Conservation (phyloP, 2,329 filamentous ascomycete species). For the Verticillium longisporum region DNA sequence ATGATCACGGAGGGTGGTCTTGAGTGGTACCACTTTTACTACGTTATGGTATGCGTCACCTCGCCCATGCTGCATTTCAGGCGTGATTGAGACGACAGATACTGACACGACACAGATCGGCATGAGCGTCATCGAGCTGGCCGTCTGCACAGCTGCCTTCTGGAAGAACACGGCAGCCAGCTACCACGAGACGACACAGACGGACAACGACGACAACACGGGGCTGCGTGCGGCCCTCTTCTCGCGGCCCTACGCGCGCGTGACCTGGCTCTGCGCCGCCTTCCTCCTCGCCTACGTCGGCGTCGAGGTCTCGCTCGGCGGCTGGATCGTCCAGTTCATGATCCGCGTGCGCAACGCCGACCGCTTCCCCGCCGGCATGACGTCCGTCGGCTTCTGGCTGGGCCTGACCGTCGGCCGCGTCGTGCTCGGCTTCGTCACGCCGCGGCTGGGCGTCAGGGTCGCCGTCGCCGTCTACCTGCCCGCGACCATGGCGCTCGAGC, state of each 20-base stretch:
- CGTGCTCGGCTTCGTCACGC: constrained; percentile 67
- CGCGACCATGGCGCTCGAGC: constrained; percentile 55
- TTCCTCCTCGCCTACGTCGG: constrained; percentile 76
- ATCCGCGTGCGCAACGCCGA: constrained; percentile 62
- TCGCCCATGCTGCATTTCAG: not conserved
- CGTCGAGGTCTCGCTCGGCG: constrained; percentile 66
- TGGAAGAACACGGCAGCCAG: constrained; percentile 48
- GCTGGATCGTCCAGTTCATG: constrained; percentile 85
- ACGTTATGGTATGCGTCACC: constrained; percentile 54
- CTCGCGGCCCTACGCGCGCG: constrained; percentile 33
- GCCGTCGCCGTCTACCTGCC: constrained; percentile 58
- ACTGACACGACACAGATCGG: constrained; percentile 33
- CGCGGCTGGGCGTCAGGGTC: constrained; percentile 61
- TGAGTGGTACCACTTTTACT: constrained; percentile 68
- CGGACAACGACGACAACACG: constrained; percentile 10
- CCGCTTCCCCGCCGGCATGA: constrained; percentile 65
- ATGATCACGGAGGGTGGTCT: constrained; percentile 57
- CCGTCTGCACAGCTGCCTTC: constrained; percentile 43
- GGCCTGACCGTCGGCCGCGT: constrained; percentile 68
- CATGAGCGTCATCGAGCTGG: constrained; percentile 47
- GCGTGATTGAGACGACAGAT: too few relatives aligned
- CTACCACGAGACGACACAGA: constrained; percentile 35
- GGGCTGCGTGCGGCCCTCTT: constrained; percentile 31
- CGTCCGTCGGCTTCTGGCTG: constrained; percentile 74
- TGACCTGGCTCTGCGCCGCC: constrained; percentile 63